phyloP scores from a whole-genome alignment of 106 monocot genomes.

The Dioscorea zingiberensis region DNA sequence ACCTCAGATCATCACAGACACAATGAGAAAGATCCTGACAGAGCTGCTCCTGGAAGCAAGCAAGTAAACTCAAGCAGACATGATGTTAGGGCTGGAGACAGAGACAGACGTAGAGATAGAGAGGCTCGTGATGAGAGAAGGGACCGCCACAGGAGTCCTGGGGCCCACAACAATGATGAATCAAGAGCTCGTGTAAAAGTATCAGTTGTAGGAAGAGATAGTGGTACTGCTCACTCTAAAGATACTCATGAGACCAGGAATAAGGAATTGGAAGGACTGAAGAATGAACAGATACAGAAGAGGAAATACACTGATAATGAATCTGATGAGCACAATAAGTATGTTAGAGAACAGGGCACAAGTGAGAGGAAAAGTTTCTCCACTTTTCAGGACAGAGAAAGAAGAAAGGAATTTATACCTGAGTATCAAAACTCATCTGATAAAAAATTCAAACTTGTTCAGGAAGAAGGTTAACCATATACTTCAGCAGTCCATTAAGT shows the following conservation, averaged over 20 bases:
- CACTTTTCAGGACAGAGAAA: constrained; percentile 1
- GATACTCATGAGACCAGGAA: constrained; percentile 18
- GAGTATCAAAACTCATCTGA: constrained; percentile 19
- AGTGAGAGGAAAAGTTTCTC: constrained; percentile 15
- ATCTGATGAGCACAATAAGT: constrained; percentile 27
- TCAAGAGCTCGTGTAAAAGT: constrained; percentile 15
- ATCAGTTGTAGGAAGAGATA: constrained; percentile 12
- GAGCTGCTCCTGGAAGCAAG: constrained; percentile 9
- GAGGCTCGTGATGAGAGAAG: constrained; percentile 31
- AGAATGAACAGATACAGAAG: constrained; percentile 17
- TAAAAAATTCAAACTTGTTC: constrained; percentile 26
- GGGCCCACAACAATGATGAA: constrained; percentile 36
- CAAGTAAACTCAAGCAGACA: constrained; percentile 8
- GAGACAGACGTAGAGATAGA: constrained; percentile 34
- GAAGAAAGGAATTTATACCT: constrained; percentile 1
- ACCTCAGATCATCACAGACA: constrained; percentile 12
- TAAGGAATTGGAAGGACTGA: constrained; percentile 26
- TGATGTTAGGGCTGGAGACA: constrained; percentile 14
- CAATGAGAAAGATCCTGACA: constrained; percentile 28
- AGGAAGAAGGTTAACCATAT: constrained; percentile 9
- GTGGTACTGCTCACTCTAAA: constrained; percentile 9
- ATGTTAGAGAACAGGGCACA: constrained; percentile 10
- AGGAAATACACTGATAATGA: constrained; percentile 35
- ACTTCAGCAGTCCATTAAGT: no score
- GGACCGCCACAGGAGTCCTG: constrained; percentile 36